Base-by-base conservation (phyloP, 371 early-diverging fungal species). In the Fennellomyces sp. region DNA sequence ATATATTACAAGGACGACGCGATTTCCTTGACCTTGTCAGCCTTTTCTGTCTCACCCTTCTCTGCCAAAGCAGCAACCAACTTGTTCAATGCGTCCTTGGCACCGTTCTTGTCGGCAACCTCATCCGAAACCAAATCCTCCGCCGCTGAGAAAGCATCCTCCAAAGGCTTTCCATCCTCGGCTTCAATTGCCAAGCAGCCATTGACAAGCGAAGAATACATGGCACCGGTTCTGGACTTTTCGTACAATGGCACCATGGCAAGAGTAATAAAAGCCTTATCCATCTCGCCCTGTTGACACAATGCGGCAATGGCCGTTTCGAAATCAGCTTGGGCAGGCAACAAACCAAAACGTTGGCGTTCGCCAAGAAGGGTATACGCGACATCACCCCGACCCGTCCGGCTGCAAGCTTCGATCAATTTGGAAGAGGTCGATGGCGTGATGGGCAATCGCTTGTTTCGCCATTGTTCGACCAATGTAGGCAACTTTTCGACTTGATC, bases 291-390 rank as follows among this genome's bases (percentile, higher is more conserved):
- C 2, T 31, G 33, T 12, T 41, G 36, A 13, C 41, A 36, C 15
- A 60, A 30, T 0, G 53, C 28, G 13, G 26, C 58, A 33, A 66
- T 66, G 1, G 56, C 41, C 12, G 47, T 59, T 50, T 54, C 49
- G 42, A 59, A 56, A 29, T 65, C 65, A 10, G 12, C 41, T 5
- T 25, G 17, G 19, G n/a, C 31, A n/a, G 73, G 71, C 21, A 65
- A 26, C 31, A 78, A 57, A 2, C 64, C 73, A 59, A 69, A 78
- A 2, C 50, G 56, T 30, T 75, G 71, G 17, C 75, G 70, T 50
- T 75, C 73, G 8, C 73, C 75, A 49, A 78, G 39, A 35, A 78
- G 54, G 38, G 69, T 68, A 31, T 68, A 56, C 4, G 75, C 71
- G 13, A 69, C 59, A 52, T 78, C 75, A 19, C 70, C 73, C 2